Base-by-base conservation (phyloP, 768 basidiomycete genomes). In the Pisolithus marmoratus region DNA sequence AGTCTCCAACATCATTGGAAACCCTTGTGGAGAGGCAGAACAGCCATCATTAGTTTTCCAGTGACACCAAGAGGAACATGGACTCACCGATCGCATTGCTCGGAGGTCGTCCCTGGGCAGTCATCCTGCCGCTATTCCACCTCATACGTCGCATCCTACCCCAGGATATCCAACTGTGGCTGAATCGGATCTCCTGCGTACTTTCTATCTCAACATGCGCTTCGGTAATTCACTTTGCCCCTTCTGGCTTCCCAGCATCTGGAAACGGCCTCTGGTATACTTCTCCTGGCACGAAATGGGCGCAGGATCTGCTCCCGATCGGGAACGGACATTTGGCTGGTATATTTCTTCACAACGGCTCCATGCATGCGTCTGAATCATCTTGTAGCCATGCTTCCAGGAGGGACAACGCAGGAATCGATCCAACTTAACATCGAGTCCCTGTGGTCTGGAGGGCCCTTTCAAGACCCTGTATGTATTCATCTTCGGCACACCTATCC, bases 251-350 rank as follows among this genome's bases (percentile, higher is more conserved):
- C 59, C 87, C 87, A 0, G 55, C 69, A 4, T 82, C 83, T 12
- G 87, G 87, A n/a, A 88, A 89, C 66, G 86, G 80, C 6, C 70
- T 89, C 26, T 89, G 87, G 87, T 89, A 83, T 56, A 77, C 68
- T 4, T 52, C 72, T 15, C 75, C 79, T 0, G 83, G 78, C 2
- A 62, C 62, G 0, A 62, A 73, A 19, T 89, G 87, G 87, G 66
- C 74, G 0, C 72, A 73, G 42, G 77, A 85, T 41, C 82, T 71
- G 60, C 76, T 89, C 24, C 87, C 87, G 0, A 71, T 88, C 26
- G 87, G 87, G 31, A 90, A 90, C 65, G 87, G 87, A 1, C 84
- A 80, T 59, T 72, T 87, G 45, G 85, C 75, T 58, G 84, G 83
- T 80, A 59, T 40, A 69, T 8, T 3, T 23, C 31, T 59, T 4